phyloP scores from a whole-genome alignment of 2,329 filamentous ascomycete species.

The Septoria petroselini region DNA sequence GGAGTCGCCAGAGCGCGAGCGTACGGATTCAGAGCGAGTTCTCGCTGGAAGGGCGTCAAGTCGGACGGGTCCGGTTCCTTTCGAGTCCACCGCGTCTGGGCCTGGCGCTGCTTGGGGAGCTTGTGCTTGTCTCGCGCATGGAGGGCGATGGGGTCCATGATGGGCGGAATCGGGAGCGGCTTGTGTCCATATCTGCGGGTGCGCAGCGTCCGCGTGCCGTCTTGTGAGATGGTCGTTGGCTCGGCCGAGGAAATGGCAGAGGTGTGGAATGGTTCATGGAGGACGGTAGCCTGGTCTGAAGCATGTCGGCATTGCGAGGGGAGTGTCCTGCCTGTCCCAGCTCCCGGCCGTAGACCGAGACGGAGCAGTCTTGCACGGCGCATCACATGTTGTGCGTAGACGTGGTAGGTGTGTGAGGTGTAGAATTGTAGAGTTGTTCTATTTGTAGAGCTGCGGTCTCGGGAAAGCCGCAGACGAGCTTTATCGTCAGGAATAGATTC shows the following conservation, averaged over 20 bases:
- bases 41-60: conserved; percentile 54
- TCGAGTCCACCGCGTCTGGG: conserved; percentile 2
- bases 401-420: no score
- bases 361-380: conserved; percentile 1
- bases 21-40: conserved; percentile 61
- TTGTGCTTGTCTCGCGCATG: conserved; percentile 39
- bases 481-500: conserved; percentile 22
- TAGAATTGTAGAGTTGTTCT: no score
- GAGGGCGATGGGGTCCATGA: conserved; percentile 47
- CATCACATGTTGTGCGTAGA: conserved; percentile 22
- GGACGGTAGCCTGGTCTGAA: background rate
- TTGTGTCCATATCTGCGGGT: conserved; percentile 37
- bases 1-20: conserved; percentile 62
- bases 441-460: no score
- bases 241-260: background rate
- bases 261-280: background rate
- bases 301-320: background rate
- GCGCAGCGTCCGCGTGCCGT: conserved; percentile 35
- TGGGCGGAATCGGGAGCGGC: conserved; percentile 48
- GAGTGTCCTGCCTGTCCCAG: background rate
- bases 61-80: conserved; percentile 40
- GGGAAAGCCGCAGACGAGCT: conserved; percentile 6
- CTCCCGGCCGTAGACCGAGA: background rate
- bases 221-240: conserved; percentile 1
- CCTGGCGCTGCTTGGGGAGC: conserved; percentile 44